These are phyloP conservation scores for Scortechinia acanthostroma DNA, from an alignment of 2,329 filamentous ascomycete species.

Conservation along the genomic window DNA sequence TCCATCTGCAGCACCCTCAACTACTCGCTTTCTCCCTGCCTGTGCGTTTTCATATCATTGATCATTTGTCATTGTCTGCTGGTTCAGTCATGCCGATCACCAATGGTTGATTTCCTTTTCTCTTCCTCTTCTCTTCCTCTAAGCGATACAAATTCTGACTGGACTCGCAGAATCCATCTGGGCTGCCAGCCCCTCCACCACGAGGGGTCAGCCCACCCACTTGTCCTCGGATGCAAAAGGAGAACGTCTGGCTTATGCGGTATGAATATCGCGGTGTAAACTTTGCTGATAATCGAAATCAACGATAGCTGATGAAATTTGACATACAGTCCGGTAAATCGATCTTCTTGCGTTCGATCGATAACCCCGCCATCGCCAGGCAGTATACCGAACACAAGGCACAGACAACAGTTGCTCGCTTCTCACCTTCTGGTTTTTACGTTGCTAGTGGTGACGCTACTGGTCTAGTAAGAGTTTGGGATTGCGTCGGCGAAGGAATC, in stretches of 20 bases:
- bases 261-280: neutral
- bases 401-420: conserved; percentile 59
- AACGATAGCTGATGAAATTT: too few species aligned
- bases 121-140: neutral
- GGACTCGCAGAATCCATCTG: conserved; percentile 35
- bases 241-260: conserved; percentile 57
- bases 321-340: conserved; percentile 53
- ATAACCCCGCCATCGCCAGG: conserved; percentile 51
- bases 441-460: conserved; percentile 59
- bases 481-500: conserved; percentile 37
- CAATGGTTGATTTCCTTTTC: neutral
- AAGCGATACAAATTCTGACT: too few species aligned
- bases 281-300: too few species aligned
- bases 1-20: too few species aligned
- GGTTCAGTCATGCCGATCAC: neutral
- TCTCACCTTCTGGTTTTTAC: conserved; percentile 64
- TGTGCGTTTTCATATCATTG: too few species aligned
- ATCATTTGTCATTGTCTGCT: neutral
- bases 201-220: conserved; percentile 54
- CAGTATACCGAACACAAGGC: conserved; percentile 64
- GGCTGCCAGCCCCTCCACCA: conserved; percentile 57
- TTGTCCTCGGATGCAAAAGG: conserved; percentile 60
- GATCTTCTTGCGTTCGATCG: conserved; percentile 63
- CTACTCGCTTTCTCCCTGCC: too few species aligned
- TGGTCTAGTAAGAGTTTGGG: conserved; percentile 62